These are phyloP conservation scores for Solanum clarkiae DNA, from an alignment of 257 asterid species.

Conservation along the genomic window DNA sequence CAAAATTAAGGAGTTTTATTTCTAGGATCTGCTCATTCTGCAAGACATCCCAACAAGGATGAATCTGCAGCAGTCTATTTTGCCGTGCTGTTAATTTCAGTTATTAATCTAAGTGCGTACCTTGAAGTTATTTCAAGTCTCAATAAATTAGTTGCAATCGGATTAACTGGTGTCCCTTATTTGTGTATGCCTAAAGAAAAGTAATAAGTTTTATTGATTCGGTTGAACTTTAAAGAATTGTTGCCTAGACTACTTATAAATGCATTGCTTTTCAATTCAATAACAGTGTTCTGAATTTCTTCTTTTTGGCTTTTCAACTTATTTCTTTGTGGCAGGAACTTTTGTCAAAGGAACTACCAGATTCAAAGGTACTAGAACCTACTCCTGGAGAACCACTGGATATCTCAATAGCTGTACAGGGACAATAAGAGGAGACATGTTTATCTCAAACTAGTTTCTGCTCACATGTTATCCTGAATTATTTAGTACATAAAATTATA, in stretches of 20 bases:
- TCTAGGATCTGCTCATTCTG: not conserved
- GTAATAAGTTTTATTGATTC: not conserved
- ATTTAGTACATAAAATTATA: too few species aligned
- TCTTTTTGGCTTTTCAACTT: not conserved
- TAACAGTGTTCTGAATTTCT: not conserved
- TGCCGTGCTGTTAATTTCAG: not conserved
- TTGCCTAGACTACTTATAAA: not conserved
- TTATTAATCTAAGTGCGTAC: not conserved
- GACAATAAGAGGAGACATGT: not conserved
- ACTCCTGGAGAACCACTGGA: conserved; percentile 63
- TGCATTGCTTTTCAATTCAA: not conserved
- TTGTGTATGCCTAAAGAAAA: not conserved
- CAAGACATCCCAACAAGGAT: not conserved
- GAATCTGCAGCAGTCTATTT: not conserved
- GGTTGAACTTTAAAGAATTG: not conserved
- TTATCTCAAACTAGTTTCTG: too few species aligned
- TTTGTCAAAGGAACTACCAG: conserved; percentile 50
- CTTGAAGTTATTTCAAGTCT: not conserved
- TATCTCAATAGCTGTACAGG: conserved; percentile 8
- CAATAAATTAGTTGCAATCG: not conserved
- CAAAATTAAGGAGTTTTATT: not conserved
- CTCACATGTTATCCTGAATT: not conserved
- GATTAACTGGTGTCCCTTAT: not conserved
- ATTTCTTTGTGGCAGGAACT: conserved; percentile 34
- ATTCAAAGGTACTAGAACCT: conserved; percentile 53